Evolutionary conservation across 805 yeast genomes (phyloP).

Genomic region (Saccharomyces paradoxus): DNA sequence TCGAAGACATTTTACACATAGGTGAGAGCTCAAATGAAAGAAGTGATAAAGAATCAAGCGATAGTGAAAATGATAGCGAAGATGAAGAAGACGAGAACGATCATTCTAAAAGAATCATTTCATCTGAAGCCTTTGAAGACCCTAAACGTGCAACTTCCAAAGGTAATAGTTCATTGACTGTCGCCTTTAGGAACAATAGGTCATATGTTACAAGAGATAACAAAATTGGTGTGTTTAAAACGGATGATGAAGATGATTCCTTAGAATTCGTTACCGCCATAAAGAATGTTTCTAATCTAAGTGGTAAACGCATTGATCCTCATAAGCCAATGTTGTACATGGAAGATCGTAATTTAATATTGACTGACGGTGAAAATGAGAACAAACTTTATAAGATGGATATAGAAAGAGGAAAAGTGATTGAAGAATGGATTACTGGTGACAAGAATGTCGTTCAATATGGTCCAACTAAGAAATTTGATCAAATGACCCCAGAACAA

Average conservation of each 20-base stretch:
- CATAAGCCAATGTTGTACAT: constrained; percentile 66
- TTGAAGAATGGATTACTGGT: constrained; percentile 76
- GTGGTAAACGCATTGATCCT: constrained; percentile 49
- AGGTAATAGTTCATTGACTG: constrained; percentile 58
- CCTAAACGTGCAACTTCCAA: constrained; percentile 13
- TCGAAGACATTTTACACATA: constrained; percentile 23
- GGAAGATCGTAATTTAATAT: constrained; percentile 59
- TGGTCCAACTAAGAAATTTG: constrained; percentile 65
- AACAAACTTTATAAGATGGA: constrained; percentile 64
- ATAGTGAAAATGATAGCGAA: constrained; percentile 31
- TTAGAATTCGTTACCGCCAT: constrained; percentile 64
- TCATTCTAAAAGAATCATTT: constrained; percentile 14
- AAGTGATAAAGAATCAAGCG: constrained; percentile 27
- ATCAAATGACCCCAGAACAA: constrained; percentile 65
- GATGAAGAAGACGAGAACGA: constrained; percentile 35
- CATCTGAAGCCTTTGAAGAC: constrained; percentile 17
- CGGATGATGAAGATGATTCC: constrained; percentile 39
- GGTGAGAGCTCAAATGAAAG: constrained; percentile 20
- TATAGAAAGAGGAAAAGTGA: constrained; percentile 65
- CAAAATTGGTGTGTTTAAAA: constrained; percentile 71
- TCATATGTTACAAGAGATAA: constrained; percentile 75
- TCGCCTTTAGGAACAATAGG: constrained; percentile 62
- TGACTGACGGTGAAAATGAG: constrained; percentile 45
- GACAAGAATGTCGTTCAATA: constrained; percentile 44
- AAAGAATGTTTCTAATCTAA: constrained; percentile 43